Percentiles rank a stretch among this genome's conserved stretches.
phyloP scores from a whole-genome alignment of 2,329 filamentous ascomycete genomes.

The Grosmannia huntii region DNA sequence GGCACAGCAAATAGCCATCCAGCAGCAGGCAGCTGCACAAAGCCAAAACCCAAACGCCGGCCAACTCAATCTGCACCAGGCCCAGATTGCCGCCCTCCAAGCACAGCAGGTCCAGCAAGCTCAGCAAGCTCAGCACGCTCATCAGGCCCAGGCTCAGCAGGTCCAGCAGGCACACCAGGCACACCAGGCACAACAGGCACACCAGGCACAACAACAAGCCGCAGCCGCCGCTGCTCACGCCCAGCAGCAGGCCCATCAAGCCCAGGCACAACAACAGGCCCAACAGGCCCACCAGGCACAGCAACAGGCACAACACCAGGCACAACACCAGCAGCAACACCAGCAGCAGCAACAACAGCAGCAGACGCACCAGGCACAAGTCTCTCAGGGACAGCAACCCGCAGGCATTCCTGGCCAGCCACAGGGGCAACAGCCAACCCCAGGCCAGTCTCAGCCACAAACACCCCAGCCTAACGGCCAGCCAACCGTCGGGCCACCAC shows the following conservation, averaged over 20 bases:
- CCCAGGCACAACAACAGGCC: conserved; percentile 24
- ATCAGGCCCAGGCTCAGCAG: conserved; percentile 11
- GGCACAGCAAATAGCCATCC: conserved; percentile 33
- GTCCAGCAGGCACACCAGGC: conserved; percentile 26
- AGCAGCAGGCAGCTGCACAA: conserved; percentile 30
- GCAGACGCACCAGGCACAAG: conserved; percentile 23
- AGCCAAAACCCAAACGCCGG: conserved; percentile 6
- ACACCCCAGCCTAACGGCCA: conserved; percentile 13
- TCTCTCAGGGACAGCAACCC: conserved; percentile 5
- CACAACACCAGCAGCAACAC: conserved; percentile 18
- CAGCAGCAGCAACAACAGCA: conserved; percentile 25
- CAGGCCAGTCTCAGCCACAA: conserved; percentile 17
- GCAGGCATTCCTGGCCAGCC: conserved; percentile 5
- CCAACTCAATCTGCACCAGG: conserved; percentile 17
- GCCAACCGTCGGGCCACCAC: conserved; percentile 27
- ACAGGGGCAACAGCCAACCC: neutral
- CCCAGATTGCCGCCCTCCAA: conserved; percentile 9
- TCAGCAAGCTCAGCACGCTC: conserved; percentile 16
- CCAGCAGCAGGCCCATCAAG: conserved; percentile 15
- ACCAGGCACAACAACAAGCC: conserved; percentile 27
- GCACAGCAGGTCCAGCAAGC: conserved; percentile 31
- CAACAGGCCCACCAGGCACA: conserved; percentile 23
- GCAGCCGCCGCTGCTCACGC: conserved; percentile 17
- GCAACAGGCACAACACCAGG: conserved; percentile 24
- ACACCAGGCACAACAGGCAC: conserved; percentile 24